A percentile compares a stretch with the other conserved stretches of the same genome.
phyloP scores from a whole-genome alignment of 1,284 basidiomycete species.

The Porogramme epimiltina region DNA sequence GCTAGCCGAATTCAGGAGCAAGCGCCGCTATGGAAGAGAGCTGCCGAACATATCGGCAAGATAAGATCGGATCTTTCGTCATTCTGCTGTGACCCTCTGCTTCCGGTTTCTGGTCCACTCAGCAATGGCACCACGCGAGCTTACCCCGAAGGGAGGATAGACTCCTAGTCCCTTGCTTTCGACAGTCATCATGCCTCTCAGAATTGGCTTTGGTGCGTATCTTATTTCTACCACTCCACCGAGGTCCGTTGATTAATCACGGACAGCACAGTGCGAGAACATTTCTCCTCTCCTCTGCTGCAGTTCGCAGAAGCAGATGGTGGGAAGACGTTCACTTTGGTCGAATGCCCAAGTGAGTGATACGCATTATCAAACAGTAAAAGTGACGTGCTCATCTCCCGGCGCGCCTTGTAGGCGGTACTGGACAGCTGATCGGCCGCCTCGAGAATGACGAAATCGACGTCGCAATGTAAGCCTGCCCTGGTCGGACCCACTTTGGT shows the following conservation, averaged over 20 bases:
- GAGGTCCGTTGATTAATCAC: not conserved
- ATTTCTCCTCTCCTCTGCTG: conserved; percentile 88
- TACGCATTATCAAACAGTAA: not conserved
- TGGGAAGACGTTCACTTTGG: conserved; percentile 74
- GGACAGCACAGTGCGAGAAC: conserved; percentile 70
- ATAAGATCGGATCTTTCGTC: conserved; percentile 15
- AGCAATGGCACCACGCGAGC: too few species aligned
- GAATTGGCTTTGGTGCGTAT: conserved; percentile 33
- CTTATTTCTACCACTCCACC: not conserved
- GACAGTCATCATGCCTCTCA: conserved; percentile 24
- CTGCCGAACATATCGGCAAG: too few species aligned
- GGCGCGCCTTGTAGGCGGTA: conserved; percentile 62
- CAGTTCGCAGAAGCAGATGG: conserved; percentile 71
- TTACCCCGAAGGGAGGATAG: too few species aligned
- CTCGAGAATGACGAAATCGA: conserved; percentile 87
- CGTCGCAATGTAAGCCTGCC: conserved; percentile 71
- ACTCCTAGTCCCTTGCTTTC: too few species aligned
- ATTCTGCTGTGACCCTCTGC: not conserved
- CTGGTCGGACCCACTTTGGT: not conserved
- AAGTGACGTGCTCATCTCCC: not conserved
- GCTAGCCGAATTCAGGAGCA: too few species aligned
- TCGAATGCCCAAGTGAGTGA: conserved; percentile 86
- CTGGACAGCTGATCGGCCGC: conserved; percentile 86
- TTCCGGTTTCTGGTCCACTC: too few species aligned
- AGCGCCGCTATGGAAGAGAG: too few species aligned